Evolutionary conservation across 73 alveolate genomes (phyloP), one percentile per base, ranked within the genome.

Genomic region (Tetrahymena borealis): DNA sequence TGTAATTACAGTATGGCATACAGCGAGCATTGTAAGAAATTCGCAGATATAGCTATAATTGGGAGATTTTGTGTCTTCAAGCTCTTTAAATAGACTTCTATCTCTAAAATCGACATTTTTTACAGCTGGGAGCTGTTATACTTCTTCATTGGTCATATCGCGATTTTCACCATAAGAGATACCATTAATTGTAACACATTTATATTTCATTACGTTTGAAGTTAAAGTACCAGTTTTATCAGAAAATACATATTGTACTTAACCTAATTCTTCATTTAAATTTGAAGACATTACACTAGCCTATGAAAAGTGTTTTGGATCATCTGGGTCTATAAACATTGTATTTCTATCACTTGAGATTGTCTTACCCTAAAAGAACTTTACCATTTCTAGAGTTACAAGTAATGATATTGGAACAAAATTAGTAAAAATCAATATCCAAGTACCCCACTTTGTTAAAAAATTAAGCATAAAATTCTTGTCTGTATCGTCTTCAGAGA

Each of bases 361-460:
- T 92, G 96, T 91, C 91, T 95, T 92, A 7, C 99, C 99, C 93
- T 98, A 96, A 91, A 97, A 91, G 95, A 97, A 96, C 94, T 98
- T 98, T 43, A 97, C 97, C 91, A 98, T 95, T 90, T 96, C 99
- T 11, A 98, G 94, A 28, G 99, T 98, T 36, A 98, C 99, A 85
- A 98, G 92, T n/a, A 98, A 94, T 3, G 99, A 98, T 90, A 98
- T 98, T 20, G 99, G 99, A 24, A 98, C 99, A 96, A 98, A 97
- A 95, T 97, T 98, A 38, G 95, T 85, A 85, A 97, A 97, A 15
- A 98, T 95, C 40, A 97, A 91, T 40, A 97, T 95, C 99, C 99
- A 98, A 78, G 99, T 97, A 1, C 95, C 95, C 95, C 93, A 78
- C 79, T 90, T 93, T 11, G 38, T 79, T 37, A 93, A 39, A 28